Base-by-base conservation (phyloP, 495 filamentous ascomycete species). In the Podospora pseudoanserina region DNA sequence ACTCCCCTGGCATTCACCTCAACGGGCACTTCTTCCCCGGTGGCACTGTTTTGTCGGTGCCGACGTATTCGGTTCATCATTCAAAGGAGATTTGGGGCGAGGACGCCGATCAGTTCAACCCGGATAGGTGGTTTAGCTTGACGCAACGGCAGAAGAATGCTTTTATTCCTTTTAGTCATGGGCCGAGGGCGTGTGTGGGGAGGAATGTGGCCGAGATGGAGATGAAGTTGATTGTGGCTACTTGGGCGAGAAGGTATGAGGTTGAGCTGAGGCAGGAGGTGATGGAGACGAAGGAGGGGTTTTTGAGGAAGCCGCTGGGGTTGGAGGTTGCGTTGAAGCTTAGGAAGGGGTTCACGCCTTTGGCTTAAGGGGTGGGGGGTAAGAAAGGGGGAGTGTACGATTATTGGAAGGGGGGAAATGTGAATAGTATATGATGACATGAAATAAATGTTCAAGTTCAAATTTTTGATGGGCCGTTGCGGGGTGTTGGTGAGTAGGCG, bases 161-260 rank as follows among this genome's bases (percentile, higher is more conserved):
- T 0, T 97, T 97, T 70, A 85, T 97, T 63, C 93, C 93, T 0
- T 97, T 97, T 76, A 89, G 86, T 68, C 86, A 91, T 61, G 93
- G 93, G 0, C 92, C 93, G 2, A 79, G 93, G 19, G 86, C 89
- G 5, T 97, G 93, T 70, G 91, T 97, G 18, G 93, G 93, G 0
- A 78, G 92, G 60, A 95, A 94, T 75, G 90, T 97, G 20, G 93
- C 93, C 0, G 93, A 96, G 85, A 96, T 97, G 92, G 93, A 96
- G 76, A 82, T 97, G 79, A 88, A 89, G 69, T 83, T 94, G 61
- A 95, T 96, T 67, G 88, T 88, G 54, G 86, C 85, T 3, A 92
- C 91, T 18, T 90, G 94, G 74, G 91, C 90, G 76, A 77, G 87
- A 30, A 77, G 90, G 65, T 97, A 91, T 74, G 88, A 92, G 30